phyloP scores from a whole-genome alignment of 2,329 filamentous ascomycete species.

The Knufia petricola region DNA sequence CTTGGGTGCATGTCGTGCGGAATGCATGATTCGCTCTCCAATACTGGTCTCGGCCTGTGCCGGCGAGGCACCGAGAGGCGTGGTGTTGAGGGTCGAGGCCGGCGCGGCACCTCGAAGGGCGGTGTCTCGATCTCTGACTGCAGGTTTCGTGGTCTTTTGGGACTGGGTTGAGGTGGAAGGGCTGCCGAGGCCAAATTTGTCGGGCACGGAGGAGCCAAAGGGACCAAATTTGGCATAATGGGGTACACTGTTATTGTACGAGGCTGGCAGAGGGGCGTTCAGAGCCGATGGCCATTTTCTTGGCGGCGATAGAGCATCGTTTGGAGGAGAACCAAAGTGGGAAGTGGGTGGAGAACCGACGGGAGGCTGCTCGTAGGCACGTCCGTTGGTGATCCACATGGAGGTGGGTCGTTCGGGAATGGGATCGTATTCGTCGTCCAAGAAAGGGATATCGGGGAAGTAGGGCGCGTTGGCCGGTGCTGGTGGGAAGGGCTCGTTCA shows the following conservation, averaged over 20 bases:
- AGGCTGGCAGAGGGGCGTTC: slow-evolving; percentile 84
- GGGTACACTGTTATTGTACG: slow-evolving; percentile 90
- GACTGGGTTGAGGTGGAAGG: slow-evolving; percentile 62
- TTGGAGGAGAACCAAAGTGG: slow-evolving; percentile 74
- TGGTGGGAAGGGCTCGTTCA: slow-evolving; percentile 2
- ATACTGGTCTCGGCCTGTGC: slow-evolving; percentile 55
- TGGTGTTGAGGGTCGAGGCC: slow-evolving; percentile 59
- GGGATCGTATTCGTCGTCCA: slow-evolving; percentile 34
- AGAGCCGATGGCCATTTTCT: slow-evolving; percentile 70
- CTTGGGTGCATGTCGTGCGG: slow-evolving; percentile 51
- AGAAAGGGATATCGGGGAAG: slow-evolving; percentile 35
- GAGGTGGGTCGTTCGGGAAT: slow-evolving; percentile 25
- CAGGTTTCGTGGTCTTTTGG: slow-evolving; percentile 52
- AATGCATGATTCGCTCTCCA: slow-evolving; percentile 55
- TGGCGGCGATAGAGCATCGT: slow-evolving; percentile 68
- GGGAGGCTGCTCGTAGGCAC: slow-evolving; percentile 41
- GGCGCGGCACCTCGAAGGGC: slow-evolving; percentile 58
- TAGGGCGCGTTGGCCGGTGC: slow-evolving; percentile 9
- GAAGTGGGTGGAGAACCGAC: slow-evolving; percentile 50
- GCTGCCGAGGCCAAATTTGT: slow-evolving; percentile 80
- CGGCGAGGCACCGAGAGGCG: slow-evolving; percentile 46
- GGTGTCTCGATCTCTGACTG: slow-evolving; percentile 47
- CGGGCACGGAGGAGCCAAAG: slow-evolving; percentile 84
- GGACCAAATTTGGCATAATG: slow-evolving; percentile 82
- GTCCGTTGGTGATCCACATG: slow-evolving; percentile 15